Evolutionary conservation across 176 grass and related monocot genomes (phyloP).

Genomic region (Rhynchospora pubera): DNA sequence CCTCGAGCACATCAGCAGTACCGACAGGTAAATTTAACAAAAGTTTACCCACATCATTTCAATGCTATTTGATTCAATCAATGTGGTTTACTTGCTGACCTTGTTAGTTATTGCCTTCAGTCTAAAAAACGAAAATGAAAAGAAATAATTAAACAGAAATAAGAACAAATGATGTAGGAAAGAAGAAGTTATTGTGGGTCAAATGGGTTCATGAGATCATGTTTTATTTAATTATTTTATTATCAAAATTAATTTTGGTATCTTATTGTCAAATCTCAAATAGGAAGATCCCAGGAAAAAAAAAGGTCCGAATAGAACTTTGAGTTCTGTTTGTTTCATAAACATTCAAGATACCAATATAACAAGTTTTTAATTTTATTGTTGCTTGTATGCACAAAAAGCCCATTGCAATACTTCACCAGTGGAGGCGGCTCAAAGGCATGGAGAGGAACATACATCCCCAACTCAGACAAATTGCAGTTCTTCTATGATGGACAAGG

Average conservation of each 20-base stretch:
- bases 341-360: background rate
- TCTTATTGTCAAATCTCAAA: no score
- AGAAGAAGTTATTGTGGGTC: no score
- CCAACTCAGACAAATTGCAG: slow-evolving; percentile 39
- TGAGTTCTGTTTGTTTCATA: background rate
- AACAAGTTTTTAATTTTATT: background rate
- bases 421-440: slow-evolving; percentile 84
- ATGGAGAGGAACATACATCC: slow-evolving; percentile 54
- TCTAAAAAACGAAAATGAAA: no score
- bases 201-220: no score
- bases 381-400: slow-evolving; percentile 12
- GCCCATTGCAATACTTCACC: slow-evolving; percentile 49
- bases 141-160: no score
- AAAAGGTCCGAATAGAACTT: background rate
- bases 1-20: slow-evolving; percentile 71
- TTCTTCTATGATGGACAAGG: slow-evolving; percentile 93
- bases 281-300: no score
- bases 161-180: no score
- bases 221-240: no score
- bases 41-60: background rate
- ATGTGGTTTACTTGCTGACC: no score
- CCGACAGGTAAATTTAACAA: slow-evolving; percentile 45
- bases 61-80: background rate
- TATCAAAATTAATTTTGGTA: no score
- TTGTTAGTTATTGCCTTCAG: no score